These are phyloP conservation scores for Asterella californica DNA, from an alignment of 225 moss, liverwort and hornwort species.

Conservation along the genomic window DNA sequence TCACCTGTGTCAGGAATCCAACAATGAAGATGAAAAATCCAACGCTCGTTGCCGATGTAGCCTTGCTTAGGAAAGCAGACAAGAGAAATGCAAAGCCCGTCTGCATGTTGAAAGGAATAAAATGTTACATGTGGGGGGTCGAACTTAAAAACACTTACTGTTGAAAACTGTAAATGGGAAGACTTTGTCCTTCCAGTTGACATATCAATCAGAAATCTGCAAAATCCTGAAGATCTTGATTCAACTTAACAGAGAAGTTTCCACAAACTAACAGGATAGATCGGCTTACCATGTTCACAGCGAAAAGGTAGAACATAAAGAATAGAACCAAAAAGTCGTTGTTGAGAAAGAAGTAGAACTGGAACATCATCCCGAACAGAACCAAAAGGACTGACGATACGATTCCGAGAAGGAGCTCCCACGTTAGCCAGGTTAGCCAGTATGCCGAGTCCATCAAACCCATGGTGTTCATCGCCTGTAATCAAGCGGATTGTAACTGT, in stretches of 20 bases:
- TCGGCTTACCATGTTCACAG: conserved; percentile 75
- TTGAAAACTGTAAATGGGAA: not conserved
- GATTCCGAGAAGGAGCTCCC: conserved; percentile 69
- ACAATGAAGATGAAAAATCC: conserved; percentile 95
- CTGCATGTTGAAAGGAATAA: conserved; percentile 41
- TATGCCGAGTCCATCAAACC: conserved; percentile 90
- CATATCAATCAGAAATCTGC: not conserved
- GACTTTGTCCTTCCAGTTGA: not conserved
- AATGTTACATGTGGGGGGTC: not conserved
- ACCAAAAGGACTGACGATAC: conserved; percentile 72
- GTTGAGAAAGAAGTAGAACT: conserved; percentile 82
- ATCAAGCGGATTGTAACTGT: not conserved
- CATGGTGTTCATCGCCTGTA: conserved; percentile 87
- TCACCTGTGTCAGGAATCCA: conserved; percentile 84
- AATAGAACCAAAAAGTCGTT: conserved; percentile 80
- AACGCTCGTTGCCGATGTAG: conserved; percentile 84
- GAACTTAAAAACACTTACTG: not conserved
- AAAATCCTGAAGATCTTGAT: not conserved
- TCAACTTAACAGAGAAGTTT: not conserved
- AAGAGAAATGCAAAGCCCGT: conserved; percentile 88
- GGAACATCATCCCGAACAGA: conserved; percentile 86
- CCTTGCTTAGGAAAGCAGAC: conserved; percentile 78
- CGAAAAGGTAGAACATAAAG: conserved; percentile 83
- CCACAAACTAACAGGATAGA: not conserved
- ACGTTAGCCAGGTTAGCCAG: conserved; percentile 89